These are phyloP conservation scores for Cystobasidium onofrii DNA, from an alignment of 768 basidiomycete genomes.

Conservation along the genomic window DNA sequence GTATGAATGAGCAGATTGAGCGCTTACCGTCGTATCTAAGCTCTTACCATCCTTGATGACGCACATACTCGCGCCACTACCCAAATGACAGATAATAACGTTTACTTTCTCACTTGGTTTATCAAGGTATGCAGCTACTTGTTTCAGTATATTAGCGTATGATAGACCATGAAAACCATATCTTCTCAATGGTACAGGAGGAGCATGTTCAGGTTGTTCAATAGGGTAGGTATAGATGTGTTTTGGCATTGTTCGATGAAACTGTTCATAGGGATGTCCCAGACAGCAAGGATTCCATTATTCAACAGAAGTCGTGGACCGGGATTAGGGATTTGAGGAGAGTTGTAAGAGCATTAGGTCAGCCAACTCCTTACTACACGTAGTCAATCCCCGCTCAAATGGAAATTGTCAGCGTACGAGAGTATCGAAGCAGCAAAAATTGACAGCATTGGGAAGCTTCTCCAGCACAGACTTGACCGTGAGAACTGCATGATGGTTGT, in stretches of 20 bases:
- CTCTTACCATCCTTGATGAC: conserved; percentile 65
- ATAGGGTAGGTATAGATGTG: conserved; percentile 76
- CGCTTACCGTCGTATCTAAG: conserved; percentile 55
- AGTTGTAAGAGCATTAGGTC: too few species aligned
- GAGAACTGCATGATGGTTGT: conserved; percentile 49
- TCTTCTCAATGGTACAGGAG: conserved; percentile 64
- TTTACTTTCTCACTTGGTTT: conserved; percentile 56
- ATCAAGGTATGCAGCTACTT: conserved; percentile 56
- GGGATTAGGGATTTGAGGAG: too few species aligned
- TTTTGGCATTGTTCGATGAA: conserved; percentile 65
- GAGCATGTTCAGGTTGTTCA: conserved; percentile 54
- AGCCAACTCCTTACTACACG: too few species aligned
- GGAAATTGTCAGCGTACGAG: conserved; percentile 45
- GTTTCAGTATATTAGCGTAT: conserved; percentile 57
- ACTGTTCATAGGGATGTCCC: conserved; percentile 44
- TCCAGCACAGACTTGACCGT: conserved; percentile 54
- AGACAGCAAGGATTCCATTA: too few species aligned
- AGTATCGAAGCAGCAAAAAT: conserved; percentile 81
- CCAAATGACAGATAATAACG: conserved; percentile 76
- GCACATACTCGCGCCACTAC: conserved; percentile 80
- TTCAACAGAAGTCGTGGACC: too few species aligned
- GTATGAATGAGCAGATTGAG: too few species aligned
- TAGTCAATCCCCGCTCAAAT: neutral
- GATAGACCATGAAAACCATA: conserved; percentile 79
- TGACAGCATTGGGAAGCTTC: conserved; percentile 59